Evolutionary conservation across 73 alveolate genomes (phyloP).

Genomic region (Halteria grandinella): DNA sequence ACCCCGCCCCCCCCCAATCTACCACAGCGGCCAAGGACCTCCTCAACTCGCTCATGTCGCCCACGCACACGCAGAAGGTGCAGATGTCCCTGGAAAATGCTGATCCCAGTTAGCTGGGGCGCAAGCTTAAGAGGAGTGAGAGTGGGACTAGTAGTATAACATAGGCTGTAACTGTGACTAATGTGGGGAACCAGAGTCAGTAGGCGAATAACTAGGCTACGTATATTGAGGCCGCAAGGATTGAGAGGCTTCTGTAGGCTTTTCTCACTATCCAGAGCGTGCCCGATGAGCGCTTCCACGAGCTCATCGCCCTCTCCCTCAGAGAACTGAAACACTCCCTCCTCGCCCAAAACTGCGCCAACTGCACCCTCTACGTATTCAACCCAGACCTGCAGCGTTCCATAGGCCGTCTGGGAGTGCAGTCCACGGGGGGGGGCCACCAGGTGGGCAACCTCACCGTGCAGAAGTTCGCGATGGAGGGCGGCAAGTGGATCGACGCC

Average conservation of each 20-base stretch:
- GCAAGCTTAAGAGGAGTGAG: too few relatives aligned
- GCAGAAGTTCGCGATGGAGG: conserved; percentile 60
- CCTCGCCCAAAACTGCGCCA: conserved; percentile 15
- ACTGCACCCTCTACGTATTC: conserved; percentile 52
- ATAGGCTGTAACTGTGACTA: too few relatives aligned
- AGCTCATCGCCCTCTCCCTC: not conserved
- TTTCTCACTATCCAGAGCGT: not conserved
- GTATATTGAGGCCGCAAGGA: conserved; percentile 36
- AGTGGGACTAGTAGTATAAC: conserved; percentile 29
- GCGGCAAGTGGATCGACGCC: conserved; percentile 63
- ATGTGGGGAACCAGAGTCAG: too few relatives aligned
- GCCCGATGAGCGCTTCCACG: conserved; percentile 15
- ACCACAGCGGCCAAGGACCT: conserved; percentile 23
- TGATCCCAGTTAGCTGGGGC: too few relatives aligned
- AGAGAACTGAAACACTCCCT: conserved; percentile 38
- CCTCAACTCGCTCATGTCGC: conserved; percentile 13
- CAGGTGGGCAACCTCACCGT: conserved; percentile 2
- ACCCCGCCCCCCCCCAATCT: too few relatives aligned
- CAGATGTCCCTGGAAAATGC: too few relatives aligned
- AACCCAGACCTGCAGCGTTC: conserved; percentile 43
- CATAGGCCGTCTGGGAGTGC: conserved; percentile 34
- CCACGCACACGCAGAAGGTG: conserved; percentile 33
- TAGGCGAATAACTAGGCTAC: conserved; percentile 27
- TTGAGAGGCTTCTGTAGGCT: conserved; percentile 33
- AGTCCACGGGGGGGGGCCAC: too few relatives aligned